Evolutionary conservation across 495 filamentous ascomycete species (phyloP), one percentile per base, ranked within the genome.

Genomic region (Penicillium nucicola): DNA sequence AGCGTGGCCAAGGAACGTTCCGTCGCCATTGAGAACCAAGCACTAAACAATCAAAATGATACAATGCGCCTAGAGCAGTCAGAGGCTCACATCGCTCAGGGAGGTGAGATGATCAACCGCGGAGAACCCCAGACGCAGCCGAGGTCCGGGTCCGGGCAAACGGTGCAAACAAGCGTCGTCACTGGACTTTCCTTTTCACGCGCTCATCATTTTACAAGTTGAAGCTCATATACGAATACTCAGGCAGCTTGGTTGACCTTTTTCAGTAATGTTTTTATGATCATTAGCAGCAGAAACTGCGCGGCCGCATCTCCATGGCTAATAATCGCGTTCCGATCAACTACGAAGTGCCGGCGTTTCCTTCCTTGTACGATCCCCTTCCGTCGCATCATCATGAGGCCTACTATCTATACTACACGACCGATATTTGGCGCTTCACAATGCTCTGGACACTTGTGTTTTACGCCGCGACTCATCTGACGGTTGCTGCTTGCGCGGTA

Each of bases 401-500:
- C 19, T 76, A 77, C 52, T 89, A 87, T 50, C 84, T 97, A 53
- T 93, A 91, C 74, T 80, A 87, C 64, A 75, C 86, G 28, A 55
- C 62, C 28, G 90, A 97, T 62, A 89, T 96, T 38, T 96, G 90
- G 90, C 85, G 87, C 44, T 96, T 92, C 65, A 98, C 93, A 0
- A 72, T 95, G 1, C 81, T 84, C 63, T 98, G 93, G 93, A 97
- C 92, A 0, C 47, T 79, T 42, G 65, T 81, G 7, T 74, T 78
- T 35, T 79, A 77, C 49, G 64, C 57, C 7, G 62, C 60, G 0
- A 68, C 66, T 3, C 72, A 79, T 61, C 45, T 77, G 5, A 49
- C 63, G 3, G 89, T 88, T 2, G 84, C 85, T 0, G 75, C 72
- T 10, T 92, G 87, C 58, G 89, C 89, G 2, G 72, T 93, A 44